phyloP scores from a whole-genome alignment of 2,329 filamentous ascomycete species.

The Penicillium sp. region DNA sequence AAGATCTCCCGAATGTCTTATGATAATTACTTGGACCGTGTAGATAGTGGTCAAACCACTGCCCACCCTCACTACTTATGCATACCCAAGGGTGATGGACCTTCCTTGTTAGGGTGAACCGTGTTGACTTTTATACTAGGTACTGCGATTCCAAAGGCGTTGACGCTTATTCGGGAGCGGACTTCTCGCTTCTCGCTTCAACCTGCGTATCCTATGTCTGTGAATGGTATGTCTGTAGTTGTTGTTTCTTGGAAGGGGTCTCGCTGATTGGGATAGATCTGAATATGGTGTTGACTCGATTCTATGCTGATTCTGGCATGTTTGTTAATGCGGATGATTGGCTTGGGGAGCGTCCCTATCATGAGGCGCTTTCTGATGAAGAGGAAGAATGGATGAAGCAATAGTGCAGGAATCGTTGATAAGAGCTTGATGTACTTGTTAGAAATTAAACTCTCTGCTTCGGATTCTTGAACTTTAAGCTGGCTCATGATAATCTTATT shows the following conservation, averaged over 20 bases:
- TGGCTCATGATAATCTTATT: too few species aligned
- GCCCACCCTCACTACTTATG: constrained; percentile 13
- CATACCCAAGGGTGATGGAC: constrained; percentile 11
- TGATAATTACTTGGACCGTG: constrained; percentile 10
- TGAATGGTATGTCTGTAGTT: constrained; percentile 10
- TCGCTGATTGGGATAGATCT: constrained; percentile 8
- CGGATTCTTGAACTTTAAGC: too few species aligned
- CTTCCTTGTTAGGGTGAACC: neutral
- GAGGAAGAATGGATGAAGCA: constrained; percentile 14
- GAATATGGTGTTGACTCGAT: constrained; percentile 11
- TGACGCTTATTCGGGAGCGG: constrained; percentile 11
- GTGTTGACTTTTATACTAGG: constrained; percentile 6
- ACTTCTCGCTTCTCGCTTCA: constrained; percentile 15
- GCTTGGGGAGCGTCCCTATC: constrained; percentile 11
- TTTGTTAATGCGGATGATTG: constrained; percentile 10
- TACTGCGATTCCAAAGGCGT: constrained; percentile 8
- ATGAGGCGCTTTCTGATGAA: constrained; percentile 11
- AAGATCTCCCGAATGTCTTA: constrained; percentile 11
- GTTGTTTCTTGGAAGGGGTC: neutral
- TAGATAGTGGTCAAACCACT: constrained; percentile 7
- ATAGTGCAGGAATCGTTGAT: too few species aligned
- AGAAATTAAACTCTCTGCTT: too few species aligned
- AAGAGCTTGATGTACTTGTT: too few species aligned
- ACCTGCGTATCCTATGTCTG: constrained; percentile 14
- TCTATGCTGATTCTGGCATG: constrained; percentile 10